Conservation (phyloP, 805 yeast genomes). For the Pichia deserticola region DNA sequence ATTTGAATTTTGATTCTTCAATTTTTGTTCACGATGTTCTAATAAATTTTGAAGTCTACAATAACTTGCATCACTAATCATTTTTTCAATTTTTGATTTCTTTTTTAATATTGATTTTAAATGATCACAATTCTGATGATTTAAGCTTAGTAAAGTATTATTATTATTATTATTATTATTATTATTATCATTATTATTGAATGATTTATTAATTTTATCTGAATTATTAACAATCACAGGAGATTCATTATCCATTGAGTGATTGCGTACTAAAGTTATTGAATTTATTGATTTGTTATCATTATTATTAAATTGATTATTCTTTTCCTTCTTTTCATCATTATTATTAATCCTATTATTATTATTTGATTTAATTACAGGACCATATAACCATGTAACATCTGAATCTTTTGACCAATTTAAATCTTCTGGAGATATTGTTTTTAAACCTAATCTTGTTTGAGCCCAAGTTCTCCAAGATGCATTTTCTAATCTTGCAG, state of each 20-base stretch:
- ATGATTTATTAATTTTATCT: not conserved
- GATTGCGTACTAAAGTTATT: not conserved
- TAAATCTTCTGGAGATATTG: slow-evolving; percentile 84
- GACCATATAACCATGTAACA: slow-evolving; percentile 98
- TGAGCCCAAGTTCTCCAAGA: slow-evolving; percentile 98
- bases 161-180: slow-evolving; percentile 5
- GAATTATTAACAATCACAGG: not conserved
- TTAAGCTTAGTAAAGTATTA: slow-evolving; percentile 4
- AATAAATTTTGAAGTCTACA: slow-evolving; percentile 24
- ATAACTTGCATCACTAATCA: slow-evolving; percentile 52
- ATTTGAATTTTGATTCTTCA: slow-evolving; percentile 16
- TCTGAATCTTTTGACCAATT: slow-evolving; percentile 97
- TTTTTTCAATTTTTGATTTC: slow-evolving; percentile 74
- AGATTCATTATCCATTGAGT: slow-evolving; percentile 1
- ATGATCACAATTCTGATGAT: slow-evolving; percentile 17
- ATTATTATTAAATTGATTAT: not conserved
- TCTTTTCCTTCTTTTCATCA: not conserved
- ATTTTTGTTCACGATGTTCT: slow-evolving; percentile 25
- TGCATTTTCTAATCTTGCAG: slow-evolving; percentile 76
- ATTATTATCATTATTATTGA: not conserved
- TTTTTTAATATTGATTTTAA: slow-evolving; percentile 85
- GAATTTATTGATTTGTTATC: not conserved
- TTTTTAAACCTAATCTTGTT: slow-evolving; percentile 57
- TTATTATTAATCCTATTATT: not conserved
- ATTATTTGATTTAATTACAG: slow-evolving; percentile 31